Percentiles rank a stretch among this genome's conserved stretches.
Conservation (phyloP, 192 early-diverging fungal species). For the Funneliformis geosporum region DNA sequence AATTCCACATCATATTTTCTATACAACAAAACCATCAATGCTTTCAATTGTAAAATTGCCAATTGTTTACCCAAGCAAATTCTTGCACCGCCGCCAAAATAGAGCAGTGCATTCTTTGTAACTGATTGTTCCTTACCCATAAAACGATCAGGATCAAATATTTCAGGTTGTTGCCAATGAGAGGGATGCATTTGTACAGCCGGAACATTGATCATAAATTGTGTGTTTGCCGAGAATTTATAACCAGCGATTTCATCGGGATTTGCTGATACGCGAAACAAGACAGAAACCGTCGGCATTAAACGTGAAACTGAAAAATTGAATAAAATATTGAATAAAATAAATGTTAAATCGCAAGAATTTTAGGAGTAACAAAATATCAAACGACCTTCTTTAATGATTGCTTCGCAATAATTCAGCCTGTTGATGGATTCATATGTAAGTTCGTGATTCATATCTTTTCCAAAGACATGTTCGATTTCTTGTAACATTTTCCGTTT, state of each 20-base stretch:
- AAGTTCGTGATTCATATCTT: background rate
- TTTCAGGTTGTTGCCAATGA: background rate
- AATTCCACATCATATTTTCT: constrained; percentile 27
- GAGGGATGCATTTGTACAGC: background rate
- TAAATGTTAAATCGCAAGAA: background rate
- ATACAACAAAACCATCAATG: background rate
- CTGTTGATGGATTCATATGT: constrained; percentile 4
- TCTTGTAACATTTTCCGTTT: background rate
- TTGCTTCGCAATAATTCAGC: background rate
- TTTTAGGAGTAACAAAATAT: background rate
- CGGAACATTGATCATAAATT: background rate
- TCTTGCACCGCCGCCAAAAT: constrained; percentile 18
- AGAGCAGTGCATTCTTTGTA: background rate
- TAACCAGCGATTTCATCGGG: background rate
- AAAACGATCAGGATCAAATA: constrained; percentile 21
- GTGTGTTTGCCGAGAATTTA: background rate
- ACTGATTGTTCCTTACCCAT: background rate
- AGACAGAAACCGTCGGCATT: background rate
- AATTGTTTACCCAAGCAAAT: constrained; percentile 9
- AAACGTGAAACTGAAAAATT: background rate
- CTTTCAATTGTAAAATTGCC: constrained; percentile 3
- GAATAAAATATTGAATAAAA: background rate
- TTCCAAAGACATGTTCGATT: constrained; percentile 2
- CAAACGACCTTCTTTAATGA: constrained; percentile 12
- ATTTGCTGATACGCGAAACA: background rate